phyloP scores from a whole-genome alignment of 257 asterid genomes.

The Solanum raphanifolium region DNA sequence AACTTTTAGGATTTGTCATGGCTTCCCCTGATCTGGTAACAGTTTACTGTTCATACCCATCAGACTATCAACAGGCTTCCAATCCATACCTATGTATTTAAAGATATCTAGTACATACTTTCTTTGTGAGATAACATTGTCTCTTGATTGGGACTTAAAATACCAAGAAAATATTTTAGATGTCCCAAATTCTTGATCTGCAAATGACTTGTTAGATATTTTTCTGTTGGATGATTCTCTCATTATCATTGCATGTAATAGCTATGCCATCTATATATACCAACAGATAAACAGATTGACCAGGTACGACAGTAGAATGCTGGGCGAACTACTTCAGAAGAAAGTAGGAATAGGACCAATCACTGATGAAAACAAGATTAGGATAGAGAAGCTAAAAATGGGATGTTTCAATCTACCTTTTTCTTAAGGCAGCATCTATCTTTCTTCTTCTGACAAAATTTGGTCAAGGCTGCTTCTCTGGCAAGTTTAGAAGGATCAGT shows the following conservation, averaged over 20 bases:
- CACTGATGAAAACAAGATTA: neutral
- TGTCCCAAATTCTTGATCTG: neutral
- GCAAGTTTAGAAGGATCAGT: conserved; percentile 39
- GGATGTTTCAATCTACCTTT: conserved; percentile 34
- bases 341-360: neutral
- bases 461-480: conserved; percentile 60
- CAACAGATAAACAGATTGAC: neutral
- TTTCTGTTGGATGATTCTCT: neutral
- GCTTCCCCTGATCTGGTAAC: neutral
- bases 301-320: neutral
- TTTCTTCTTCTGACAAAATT: conserved; percentile 63
- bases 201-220: neutral
- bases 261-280: neutral
- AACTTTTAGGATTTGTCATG: neutral
- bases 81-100: neutral
- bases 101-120: neutral
- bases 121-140: neutral
- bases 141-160: neutral
- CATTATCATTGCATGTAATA: neutral
- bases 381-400: neutral
- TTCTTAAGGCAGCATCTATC: conserved; percentile 51
- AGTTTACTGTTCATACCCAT: neutral
- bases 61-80: neutral
- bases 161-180: neutral
- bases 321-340: neutral